Base-by-base conservation (phyloP, 345 rosid genomes). In the Aquilaria malaccensis region DNA sequence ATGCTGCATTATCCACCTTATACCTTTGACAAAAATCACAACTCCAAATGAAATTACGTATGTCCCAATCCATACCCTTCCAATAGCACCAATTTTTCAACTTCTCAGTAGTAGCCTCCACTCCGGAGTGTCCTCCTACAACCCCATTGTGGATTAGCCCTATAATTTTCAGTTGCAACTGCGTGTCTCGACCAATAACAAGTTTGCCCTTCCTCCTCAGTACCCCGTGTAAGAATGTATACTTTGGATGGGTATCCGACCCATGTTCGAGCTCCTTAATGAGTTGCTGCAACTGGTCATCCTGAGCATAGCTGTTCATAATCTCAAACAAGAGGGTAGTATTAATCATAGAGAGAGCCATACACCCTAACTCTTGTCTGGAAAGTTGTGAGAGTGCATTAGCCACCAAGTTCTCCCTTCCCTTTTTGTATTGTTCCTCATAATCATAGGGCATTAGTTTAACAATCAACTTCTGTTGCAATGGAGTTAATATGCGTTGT, bases 21-120 rank as follows among this genome's bases (percentile, higher is more conserved):
- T 3, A 13, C 56, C 55, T 52, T 14, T 10, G 52, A 41, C 71
- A 60, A 1, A 30, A 7, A 11, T 11, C n/a, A 54, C 65, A 67
- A 0, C 1, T 7, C 7, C 22, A 0, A 5, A 67, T 45, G n/a
- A 2, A 59, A 1, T 33, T 1, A 15, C 41, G 10, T 13, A 58
- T 30, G 2, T 49, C 41, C 12, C 13, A 10, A 12, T 37, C 41
- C 54, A 60, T 45, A 0, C 64, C 58, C 29, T 45, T 50, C 70
- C 64, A 67, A 50, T 41, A 51, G 13, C 50, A 41, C 3, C 6
- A 13, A 0, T 22, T 3, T 6, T 5, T 13, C 5, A 67, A 5
- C 11, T 30, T 31, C n/a, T 57, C 4, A 2, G 4, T 4, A 11
- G 64, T 50, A 12, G 43, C 58, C 0, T 14, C 31, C 10, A 41